Evolutionary conservation across 2,329 filamentous ascomycete species (phyloP).

Genomic region (Xylariaceae sp.): DNA sequence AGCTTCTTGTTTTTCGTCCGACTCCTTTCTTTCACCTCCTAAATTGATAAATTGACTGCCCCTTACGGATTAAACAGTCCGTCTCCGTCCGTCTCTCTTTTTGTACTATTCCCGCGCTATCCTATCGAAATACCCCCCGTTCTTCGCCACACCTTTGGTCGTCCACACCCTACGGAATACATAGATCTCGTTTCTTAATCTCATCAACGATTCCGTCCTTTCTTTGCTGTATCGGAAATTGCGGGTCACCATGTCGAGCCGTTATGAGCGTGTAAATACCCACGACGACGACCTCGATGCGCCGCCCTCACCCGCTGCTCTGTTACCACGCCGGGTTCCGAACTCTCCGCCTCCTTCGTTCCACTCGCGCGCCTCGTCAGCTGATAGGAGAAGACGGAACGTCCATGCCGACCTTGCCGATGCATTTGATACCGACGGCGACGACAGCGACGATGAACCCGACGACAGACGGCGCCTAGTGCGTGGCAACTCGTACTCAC

Average conservation of each 20-base stretch:
- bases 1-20: conserved; percentile 4
- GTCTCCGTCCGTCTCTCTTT: not conserved
- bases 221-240: not conserved
- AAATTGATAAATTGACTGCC: not conserved
- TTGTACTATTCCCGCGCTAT: not conserved
- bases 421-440: conserved; percentile 81
- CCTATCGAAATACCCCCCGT: not conserved
- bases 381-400: conserved; percentile 38
- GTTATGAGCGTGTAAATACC: conserved; percentile 57
- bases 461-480: conserved; percentile 86
- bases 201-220: not conserved
- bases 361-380: conserved; percentile 74
- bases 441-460: conserved; percentile 63
- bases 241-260: conserved; percentile 43
- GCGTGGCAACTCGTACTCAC: conserved; percentile 51
- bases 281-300: conserved; percentile 49
- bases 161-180: not conserved
- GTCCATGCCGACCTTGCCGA: conserved; percentile 83
- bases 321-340: conserved; percentile 38
- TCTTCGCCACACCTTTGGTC: not conserved
- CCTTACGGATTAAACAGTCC: not conserved
- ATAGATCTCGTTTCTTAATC: not conserved
- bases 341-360: conserved; percentile 76
- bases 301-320: conserved; percentile 31
- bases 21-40: not conserved